Conservation (phyloP, 108 stramenopile species). For the Epithemia pelagica region DNA sequence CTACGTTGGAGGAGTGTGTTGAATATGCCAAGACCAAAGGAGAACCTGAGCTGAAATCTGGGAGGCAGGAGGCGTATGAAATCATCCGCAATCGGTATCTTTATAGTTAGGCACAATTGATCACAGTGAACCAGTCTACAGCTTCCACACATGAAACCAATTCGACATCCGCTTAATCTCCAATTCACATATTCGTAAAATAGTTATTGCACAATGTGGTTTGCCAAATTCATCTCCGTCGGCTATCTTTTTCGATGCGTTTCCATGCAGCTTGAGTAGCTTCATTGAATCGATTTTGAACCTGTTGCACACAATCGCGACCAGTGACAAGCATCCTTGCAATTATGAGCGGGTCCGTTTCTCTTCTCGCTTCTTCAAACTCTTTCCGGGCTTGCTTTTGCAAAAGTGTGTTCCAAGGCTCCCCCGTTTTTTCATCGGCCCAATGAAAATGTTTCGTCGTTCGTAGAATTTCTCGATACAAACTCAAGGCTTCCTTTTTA, state of each 20-base stretch:
- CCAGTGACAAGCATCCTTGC: constrained; percentile 88
- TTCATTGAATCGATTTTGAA: constrained; percentile 84
- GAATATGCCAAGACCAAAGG: constrained; percentile 30
- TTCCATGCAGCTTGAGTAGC: constrained; percentile 76
- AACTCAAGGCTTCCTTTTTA: constrained; percentile 51
- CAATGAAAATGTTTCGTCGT: constrained; percentile 89
- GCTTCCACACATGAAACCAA: too few species aligned
- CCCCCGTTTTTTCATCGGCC: constrained; percentile 58
- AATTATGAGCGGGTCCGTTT: constrained; percentile 86
- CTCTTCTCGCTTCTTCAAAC: constrained; percentile 78
- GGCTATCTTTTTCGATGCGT: constrained; percentile 61
- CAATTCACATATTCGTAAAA: too few species aligned
- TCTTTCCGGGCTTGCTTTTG: constrained; percentile 76
- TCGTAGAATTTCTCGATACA: constrained; percentile 86
- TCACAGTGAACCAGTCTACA: too few species aligned
- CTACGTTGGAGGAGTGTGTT: constrained; percentile 47
- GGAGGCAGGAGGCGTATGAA: constrained; percentile 56
- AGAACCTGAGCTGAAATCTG: constrained; percentile 41
- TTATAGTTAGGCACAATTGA: too few species aligned
- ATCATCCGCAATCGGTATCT: constrained; percentile 46
- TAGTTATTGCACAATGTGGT: too few species aligned
- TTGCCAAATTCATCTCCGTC: not conserved
- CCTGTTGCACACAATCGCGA: constrained; percentile 85
- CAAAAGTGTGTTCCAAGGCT: constrained; percentile 74
- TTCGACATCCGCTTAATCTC: too few species aligned